Evolutionary conservation across 257 asterid species (phyloP).

Genomic region (Nicotiana tabacum): DNA sequence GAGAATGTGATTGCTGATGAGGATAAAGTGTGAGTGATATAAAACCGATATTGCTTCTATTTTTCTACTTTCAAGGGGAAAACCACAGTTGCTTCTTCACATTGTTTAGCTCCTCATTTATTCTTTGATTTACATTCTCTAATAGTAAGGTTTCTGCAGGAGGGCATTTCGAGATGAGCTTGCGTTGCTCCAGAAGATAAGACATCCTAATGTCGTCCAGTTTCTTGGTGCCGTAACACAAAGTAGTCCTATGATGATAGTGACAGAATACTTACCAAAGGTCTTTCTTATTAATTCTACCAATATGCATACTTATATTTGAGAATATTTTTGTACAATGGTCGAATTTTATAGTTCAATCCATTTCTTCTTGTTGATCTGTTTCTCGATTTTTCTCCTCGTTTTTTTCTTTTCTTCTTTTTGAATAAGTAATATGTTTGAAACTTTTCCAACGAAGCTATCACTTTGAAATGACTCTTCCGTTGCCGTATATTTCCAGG

Average conservation of each 20-base stretch:
- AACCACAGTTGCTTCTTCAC: background rate
- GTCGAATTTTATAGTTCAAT: background rate
- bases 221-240: conserved; percentile 99
- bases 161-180: conserved; percentile 85
- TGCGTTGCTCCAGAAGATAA: conserved; percentile 77
- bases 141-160: conserved; percentile 34
- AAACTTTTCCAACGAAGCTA: background rate
- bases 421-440: background rate
- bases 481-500: conserved; percentile 30
- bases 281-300: conserved; percentile 24
- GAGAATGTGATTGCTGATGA: conserved; percentile 70
- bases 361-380: background rate
- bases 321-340: background rate
- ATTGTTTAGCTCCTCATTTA: background rate
- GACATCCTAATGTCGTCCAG: conserved; percentile 96
- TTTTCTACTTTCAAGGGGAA: background rate
- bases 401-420: background rate
- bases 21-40: conserved; percentile 70
- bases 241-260: conserved; percentile 98
- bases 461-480: background rate
- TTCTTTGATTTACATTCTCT: conserved; percentile 8
- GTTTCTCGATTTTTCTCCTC: background rate
- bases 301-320: background rate
- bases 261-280: conserved; percentile 91
- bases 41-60: background rate